phyloP scores from a whole-genome alignment of 1,139 yeast genomes.

The Williopsis jadinii region DNA sequence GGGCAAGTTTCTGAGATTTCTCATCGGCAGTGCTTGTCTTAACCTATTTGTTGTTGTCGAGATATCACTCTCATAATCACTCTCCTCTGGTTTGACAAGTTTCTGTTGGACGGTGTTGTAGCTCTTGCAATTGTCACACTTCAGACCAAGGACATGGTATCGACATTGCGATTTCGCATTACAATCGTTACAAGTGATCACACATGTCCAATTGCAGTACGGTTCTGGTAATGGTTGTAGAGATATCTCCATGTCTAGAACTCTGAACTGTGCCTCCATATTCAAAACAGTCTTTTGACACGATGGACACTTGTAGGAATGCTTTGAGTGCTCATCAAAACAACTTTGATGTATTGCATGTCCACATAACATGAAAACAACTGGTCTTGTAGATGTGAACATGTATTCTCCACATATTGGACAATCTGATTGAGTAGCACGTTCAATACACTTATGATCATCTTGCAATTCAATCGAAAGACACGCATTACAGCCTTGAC shows the following conservation, averaged over 20 bases:
- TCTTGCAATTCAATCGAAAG: slow-evolving; percentile 71
- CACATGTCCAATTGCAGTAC: slow-evolving; percentile 67
- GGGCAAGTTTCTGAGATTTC: slow-evolving; percentile 17
- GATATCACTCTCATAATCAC: slow-evolving; percentile 31
- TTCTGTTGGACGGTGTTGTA: slow-evolving; percentile 76
- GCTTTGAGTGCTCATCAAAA: slow-evolving; percentile 70
- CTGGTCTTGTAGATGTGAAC: slow-evolving; percentile 79
- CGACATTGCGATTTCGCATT: slow-evolving; percentile 70
- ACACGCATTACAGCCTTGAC: slow-evolving; percentile 87
- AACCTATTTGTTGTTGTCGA: slow-evolving; percentile 16
- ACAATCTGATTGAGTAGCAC: slow-evolving; percentile 86
- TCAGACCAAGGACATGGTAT: slow-evolving; percentile 81
- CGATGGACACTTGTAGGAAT: slow-evolving; percentile 84
- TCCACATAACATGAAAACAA: slow-evolving; percentile 88
- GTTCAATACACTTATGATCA: slow-evolving; percentile 76
- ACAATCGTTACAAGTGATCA: slow-evolving; percentile 84
- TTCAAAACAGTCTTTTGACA: slow-evolving; percentile 80
- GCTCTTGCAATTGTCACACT: slow-evolving; percentile 80
- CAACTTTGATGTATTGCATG: slow-evolving; percentile 89
- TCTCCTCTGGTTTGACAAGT: slow-evolving; percentile 40
- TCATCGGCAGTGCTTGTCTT: slow-evolving; percentile 6
- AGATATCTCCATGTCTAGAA: slow-evolving; percentile 74
- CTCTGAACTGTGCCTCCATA: slow-evolving; percentile 84
- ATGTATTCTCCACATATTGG: slow-evolving; percentile 90
- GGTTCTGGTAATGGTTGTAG: slow-evolving; percentile 79